Evolutionary conservation across 2,329 filamentous ascomycete species (phyloP).

Genomic region (Alternaria panax): DNA sequence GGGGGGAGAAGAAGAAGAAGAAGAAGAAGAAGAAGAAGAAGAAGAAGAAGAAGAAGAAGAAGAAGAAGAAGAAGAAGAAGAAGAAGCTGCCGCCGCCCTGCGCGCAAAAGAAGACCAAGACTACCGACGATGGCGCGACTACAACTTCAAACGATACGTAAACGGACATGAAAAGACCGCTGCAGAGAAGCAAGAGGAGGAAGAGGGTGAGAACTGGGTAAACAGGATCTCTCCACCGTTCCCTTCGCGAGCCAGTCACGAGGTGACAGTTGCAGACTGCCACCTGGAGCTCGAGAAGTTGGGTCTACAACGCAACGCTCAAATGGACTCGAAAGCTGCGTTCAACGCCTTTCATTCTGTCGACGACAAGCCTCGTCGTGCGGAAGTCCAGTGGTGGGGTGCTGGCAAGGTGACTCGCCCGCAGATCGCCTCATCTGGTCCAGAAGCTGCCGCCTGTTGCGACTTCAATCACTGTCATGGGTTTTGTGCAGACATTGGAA

Average conservation of each 20-base stretch:
- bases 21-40: neutral
- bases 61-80: neutral
- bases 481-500: neutral
- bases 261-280: neutral
- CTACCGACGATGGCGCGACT: neutral
- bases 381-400: neutral
- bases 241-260: neutral
- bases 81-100: neutral
- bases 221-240: neutral
- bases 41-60: neutral
- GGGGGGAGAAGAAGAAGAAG: neutral
- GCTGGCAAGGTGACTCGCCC: too few species aligned
- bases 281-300: neutral
- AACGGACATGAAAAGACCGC: neutral
- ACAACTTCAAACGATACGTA: neutral
- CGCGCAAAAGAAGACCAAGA: neutral
- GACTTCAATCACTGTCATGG: neutral
- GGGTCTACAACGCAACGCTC: neutral
- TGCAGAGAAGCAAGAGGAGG: neutral
- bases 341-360: neutral
- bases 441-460: neutral
- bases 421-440: neutral
- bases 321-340: neutral
- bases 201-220: neutral
- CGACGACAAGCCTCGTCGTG: neutral